Percentiles rank a stretch among this genome's conserved stretches.
Evolutionary conservation across 805 yeast species (phyloP).

Genomic region (Maudiozyma serrabonitensis): DNA sequence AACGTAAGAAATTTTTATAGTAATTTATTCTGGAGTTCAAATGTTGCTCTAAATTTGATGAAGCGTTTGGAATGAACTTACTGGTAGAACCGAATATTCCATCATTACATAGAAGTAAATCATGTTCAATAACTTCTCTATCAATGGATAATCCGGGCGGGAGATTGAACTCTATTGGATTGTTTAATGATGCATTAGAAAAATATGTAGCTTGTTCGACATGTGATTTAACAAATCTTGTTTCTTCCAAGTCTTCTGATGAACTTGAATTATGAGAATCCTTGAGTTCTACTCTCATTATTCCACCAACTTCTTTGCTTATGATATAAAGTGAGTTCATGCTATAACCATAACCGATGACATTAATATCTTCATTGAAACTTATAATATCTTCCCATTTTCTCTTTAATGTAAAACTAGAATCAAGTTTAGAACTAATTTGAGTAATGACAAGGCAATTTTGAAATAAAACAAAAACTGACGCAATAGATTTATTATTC

Average conservation of each 20-base stretch:
- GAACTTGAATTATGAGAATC: slow-evolving; percentile 6
- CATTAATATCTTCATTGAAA: slow-evolving; percentile 41
- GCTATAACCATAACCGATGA: slow-evolving; percentile 56
- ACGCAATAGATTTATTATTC: slow-evolving; percentile 10
- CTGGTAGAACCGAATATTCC: slow-evolving; percentile 53
- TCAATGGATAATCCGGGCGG: slow-evolving; percentile 38
- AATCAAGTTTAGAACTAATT: slow-evolving; percentile 33
- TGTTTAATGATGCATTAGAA: slow-evolving; percentile 36
- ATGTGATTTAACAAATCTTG: slow-evolving; percentile 50
- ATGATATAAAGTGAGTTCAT: slow-evolving; percentile 37
- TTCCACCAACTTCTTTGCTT: slow-evolving; percentile 44
- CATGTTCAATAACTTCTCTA: slow-evolving; percentile 36
- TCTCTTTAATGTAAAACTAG: slow-evolving; percentile 28
- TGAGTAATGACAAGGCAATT: slow-evolving; percentile 61
- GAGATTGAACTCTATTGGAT: slow-evolving; percentile 41
- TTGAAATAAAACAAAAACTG: slow-evolving; percentile 52
- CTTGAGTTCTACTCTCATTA: slow-evolving; percentile 46
- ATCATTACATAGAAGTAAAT: slow-evolving; percentile 40
- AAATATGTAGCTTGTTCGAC: slow-evolving; percentile 74
- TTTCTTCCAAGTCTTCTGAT: slow-evolving; percentile 12
- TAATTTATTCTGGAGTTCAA: slow-evolving; percentile 40
- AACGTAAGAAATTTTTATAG: slow-evolving; percentile 37
- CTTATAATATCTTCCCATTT: slow-evolving; percentile 78
- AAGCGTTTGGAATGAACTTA: slow-evolving; percentile 43
- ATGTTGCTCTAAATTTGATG: slow-evolving; percentile 43